Percentiles rank a stretch among this genome's conserved stretches.
Conservation (phyloP, 768 basidiomycete species). For the Cystofilobasidium macerans region DNA sequence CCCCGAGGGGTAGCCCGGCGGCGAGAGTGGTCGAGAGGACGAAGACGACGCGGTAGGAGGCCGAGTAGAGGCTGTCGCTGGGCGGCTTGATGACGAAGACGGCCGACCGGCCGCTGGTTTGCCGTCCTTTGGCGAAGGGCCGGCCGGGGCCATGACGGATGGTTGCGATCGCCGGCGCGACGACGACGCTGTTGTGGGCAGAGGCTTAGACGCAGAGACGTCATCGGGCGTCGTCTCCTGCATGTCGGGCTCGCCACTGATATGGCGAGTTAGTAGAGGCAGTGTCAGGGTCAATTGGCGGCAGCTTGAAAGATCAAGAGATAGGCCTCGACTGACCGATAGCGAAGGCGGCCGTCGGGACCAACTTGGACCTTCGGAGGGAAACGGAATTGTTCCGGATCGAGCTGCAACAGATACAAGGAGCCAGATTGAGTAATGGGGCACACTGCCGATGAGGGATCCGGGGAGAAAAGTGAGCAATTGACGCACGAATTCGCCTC, state of each 20-base stretch:
- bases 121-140: too few relatives aligned
- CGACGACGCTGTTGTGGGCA: background rate
- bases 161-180: background rate
- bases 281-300: too few relatives aligned
- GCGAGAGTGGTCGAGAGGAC: background rate
- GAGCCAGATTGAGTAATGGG: background rate
- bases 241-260: slow-evolving; percentile 5
- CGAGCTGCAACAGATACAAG: slow-evolving; percentile 4
- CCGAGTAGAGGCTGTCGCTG: too few relatives aligned
- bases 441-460: background rate
- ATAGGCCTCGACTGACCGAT: slow-evolving; percentile 19
- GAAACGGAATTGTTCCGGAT: slow-evolving; percentile 18
- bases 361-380: slow-evolving; percentile 24
- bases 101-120: too few relatives aligned
- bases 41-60: too few relatives aligned
- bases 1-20: too few relatives aligned
- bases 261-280: too few relatives aligned
- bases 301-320: too few relatives aligned
- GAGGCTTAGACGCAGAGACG: background rate
- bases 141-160: too few relatives aligned
- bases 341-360: slow-evolving; percentile 15
- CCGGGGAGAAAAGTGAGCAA: background rate
- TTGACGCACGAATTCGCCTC: background rate
- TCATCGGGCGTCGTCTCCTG: background rate
- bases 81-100: too few relatives aligned